A percentile compares a stretch with the other conserved stretches of the same genome.
Conservation (phyloP, 2,329 filamentous ascomycete species). For the Exophiala xenobiotica region DNA sequence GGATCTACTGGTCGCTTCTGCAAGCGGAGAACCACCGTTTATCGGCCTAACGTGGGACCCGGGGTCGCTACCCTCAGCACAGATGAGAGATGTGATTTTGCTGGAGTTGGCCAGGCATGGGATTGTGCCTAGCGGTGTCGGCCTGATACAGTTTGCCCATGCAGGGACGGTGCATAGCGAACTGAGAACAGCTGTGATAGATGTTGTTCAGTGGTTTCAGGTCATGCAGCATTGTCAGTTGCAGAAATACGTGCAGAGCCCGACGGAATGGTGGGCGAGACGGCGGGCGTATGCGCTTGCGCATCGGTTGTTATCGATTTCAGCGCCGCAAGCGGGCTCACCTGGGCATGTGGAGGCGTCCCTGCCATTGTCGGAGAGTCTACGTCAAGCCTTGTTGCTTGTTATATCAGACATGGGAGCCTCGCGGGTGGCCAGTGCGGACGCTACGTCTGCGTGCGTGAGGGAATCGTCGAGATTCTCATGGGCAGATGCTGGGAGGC, state of each 20-base stretch:
- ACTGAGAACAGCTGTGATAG: conserved; percentile 5
- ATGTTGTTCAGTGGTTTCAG: conserved; percentile 20
- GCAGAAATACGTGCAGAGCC: conserved; percentile 5
- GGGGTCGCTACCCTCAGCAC: conserved; percentile 5
- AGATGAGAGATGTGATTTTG: conserved; percentile 10
- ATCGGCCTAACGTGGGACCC: conserved; percentile 19
- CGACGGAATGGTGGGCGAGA: conserved; percentile 11
- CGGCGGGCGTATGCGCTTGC: conserved; percentile 9
- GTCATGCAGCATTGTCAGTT: conserved; percentile 15
- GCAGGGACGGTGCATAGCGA: not conserved
- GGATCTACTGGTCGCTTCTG: conserved; percentile 17
- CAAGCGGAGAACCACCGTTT: conserved; percentile 12
- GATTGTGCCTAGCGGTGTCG: conserved; percentile 11
- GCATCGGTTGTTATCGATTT: conserved; percentile 17
- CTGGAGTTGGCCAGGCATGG: conserved; percentile 9
- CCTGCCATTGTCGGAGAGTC: conserved; percentile 11
- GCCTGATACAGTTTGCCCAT: conserved; percentile 11
- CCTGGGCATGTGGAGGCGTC: not conserved
- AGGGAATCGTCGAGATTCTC: conserved; percentile 4
- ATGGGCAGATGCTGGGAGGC: conserved; percentile 7
- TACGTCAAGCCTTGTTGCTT: conserved; percentile 16
- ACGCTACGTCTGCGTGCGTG: not conserved
- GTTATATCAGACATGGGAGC: conserved; percentile 8
- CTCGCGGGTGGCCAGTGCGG: not conserved
- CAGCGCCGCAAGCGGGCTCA: not conserved